Percentiles rank a stretch among this genome's conserved stretches.
Evolutionary conservation across 139 green algal species (phyloP).

Genomic region (Chlorella sorokiniana): DNA sequence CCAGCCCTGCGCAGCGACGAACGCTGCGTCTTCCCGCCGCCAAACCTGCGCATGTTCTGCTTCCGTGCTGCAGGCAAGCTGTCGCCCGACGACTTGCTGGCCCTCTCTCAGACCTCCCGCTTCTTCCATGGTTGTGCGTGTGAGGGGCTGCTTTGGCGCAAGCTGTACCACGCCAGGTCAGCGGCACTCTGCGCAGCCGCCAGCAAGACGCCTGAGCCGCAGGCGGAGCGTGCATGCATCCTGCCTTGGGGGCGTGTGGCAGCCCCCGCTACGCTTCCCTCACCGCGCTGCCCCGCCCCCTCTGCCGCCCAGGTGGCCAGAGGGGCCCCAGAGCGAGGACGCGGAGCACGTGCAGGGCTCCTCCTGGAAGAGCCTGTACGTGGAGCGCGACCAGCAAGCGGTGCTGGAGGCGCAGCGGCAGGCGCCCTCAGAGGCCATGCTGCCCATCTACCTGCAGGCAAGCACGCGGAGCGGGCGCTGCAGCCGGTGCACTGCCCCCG

Average conservation of each 20-base stretch:
- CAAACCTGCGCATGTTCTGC: too few relatives aligned
- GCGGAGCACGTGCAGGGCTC: slow-evolving; percentile 11
- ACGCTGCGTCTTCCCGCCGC: background rate
- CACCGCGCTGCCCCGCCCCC: too few relatives aligned
- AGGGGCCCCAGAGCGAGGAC: slow-evolving; percentile 12
- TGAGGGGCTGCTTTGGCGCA: background rate
- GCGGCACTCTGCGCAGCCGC: background rate
- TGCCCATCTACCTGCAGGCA: slow-evolving; percentile 27
- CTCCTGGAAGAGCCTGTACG: slow-evolving; percentile 28
- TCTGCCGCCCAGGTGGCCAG: slow-evolving; percentile 1
- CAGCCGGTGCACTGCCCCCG: background rate
- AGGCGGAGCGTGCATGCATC: too few relatives aligned
- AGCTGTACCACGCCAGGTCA: background rate
- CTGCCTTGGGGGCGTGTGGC: too few relatives aligned
- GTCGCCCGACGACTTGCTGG: background rate
- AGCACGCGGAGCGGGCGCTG: background rate
- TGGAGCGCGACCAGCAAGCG: slow-evolving; percentile 30
- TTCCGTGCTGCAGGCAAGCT: too few relatives aligned
- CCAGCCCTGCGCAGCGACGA: too few relatives aligned
- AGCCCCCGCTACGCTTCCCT: too few relatives aligned
- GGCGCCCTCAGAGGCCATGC: background rate
- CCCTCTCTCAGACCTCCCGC: background rate
- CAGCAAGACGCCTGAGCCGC: background rate
- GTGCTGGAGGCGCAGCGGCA: slow-evolving; percentile 2
- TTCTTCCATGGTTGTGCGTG: background rate